Conservation (phyloP, 495 filamentous ascomycete species). For the Penicillium manginii region DNA sequence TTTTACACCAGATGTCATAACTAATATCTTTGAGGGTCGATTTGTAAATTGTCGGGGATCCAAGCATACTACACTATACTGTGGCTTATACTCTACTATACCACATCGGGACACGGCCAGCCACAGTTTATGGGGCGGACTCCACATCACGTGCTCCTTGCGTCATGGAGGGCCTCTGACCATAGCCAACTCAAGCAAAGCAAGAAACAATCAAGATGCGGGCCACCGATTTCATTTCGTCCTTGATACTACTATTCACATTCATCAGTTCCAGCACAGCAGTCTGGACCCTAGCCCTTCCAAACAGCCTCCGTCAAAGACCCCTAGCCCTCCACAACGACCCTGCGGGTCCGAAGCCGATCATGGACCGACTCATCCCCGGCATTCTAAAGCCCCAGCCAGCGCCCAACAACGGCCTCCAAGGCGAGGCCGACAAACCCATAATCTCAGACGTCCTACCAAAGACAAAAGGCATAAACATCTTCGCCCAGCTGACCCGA, state of each 20-base stretch:
- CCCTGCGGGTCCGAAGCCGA: too few species aligned
- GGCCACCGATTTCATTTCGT: constrained; percentile 13
- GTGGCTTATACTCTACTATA: too few species aligned
- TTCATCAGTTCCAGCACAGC: constrained; percentile 17
- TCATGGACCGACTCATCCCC: constrained; percentile 34
- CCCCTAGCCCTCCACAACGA: constrained; percentile 18
- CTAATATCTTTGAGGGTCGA: too few species aligned
- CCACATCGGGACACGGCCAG: too few species aligned
- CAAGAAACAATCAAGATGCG: constrained; percentile 24
- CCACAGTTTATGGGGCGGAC: constrained; percentile 6
- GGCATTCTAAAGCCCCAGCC: constrained; percentile 44
- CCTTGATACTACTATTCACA: constrained; percentile 17
- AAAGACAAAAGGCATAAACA: constrained; percentile 77
- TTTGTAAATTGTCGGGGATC: too few species aligned
- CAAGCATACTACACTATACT: too few species aligned
- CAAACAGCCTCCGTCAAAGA: constrained; percentile 13
- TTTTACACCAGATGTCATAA: too few species aligned
- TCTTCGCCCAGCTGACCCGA: constrained; percentile 85
- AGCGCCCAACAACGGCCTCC: constrained; percentile 21
- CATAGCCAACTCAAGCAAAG: constrained; percentile 14
- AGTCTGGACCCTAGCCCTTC: constrained; percentile 18
- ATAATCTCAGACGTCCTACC: constrained; percentile 88
- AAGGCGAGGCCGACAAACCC: constrained; percentile 31
- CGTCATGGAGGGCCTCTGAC: constrained; percentile 24
- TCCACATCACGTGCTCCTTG: constrained; percentile 31